These are phyloP conservation scores for Cucurbita ficifolia DNA, from an alignment of 306 rosid species.

Conservation along the genomic window DNA sequence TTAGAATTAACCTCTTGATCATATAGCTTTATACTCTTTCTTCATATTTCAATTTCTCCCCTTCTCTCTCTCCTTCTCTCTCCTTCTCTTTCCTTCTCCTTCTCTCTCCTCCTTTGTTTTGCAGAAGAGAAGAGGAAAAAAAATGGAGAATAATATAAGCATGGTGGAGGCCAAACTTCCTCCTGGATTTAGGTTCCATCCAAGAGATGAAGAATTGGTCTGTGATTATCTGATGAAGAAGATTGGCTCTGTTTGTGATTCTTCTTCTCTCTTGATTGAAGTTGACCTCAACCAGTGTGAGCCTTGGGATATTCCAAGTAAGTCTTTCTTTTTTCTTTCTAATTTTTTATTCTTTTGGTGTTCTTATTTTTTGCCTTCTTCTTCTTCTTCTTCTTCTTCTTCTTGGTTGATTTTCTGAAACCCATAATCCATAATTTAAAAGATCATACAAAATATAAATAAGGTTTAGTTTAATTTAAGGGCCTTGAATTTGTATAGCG, in stretches of 20 bases:
- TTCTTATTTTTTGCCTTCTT: neutral
- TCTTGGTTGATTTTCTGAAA: neutral
- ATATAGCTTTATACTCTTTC: neutral
- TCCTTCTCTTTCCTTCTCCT: too few species aligned
- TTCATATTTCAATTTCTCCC: neutral
- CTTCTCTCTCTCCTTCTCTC: neutral
- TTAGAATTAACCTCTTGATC: neutral
- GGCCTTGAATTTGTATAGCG: neutral
- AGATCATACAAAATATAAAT: neutral
- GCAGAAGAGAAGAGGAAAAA: neutral
- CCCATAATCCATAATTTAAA: neutral
- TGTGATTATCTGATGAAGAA: slow-evolving; percentile 78
- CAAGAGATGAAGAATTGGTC: slow-evolving; percentile 83
- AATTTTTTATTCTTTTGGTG: neutral
- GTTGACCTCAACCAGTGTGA: slow-evolving; percentile 95
- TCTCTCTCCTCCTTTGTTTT: neutral
- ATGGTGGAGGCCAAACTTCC: slow-evolving; percentile 75
- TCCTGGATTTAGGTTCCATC: slow-evolving; percentile 92
- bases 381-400: neutral
- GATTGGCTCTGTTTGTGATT: slow-evolving; percentile 19
- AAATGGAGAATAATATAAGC: slow-evolving; percentile 58
- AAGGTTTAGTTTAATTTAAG: neutral
- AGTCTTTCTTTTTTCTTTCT: neutral
- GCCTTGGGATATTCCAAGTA: slow-evolving; percentile 97
- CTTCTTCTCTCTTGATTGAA: slow-evolving; percentile 56